Conservation (phyloP, 768 basidiomycete species). For the Chalciporus chontae region DNA sequence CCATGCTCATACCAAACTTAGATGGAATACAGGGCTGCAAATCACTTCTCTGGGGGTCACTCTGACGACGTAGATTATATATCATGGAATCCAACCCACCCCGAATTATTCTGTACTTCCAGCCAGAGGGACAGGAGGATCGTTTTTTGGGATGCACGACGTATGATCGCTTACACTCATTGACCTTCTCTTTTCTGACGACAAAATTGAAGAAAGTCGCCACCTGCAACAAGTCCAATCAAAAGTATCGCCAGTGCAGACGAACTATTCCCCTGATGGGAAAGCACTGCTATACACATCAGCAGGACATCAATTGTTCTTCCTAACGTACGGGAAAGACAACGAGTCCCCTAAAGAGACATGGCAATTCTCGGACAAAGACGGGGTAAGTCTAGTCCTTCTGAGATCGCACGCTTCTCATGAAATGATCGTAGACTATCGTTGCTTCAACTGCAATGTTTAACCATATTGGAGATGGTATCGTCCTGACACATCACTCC, state of each 20-base stretch:
- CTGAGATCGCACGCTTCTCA: background rate
- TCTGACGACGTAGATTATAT: constrained; percentile 78
- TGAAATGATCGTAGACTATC: constrained; percentile 34
- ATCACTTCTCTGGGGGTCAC: constrained; percentile 66
- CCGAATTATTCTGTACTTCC: constrained; percentile 78
- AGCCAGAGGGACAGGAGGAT: constrained; percentile 72
- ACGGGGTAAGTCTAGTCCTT: constrained; percentile 12
- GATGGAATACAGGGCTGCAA: constrained; percentile 70
- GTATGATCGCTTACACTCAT: constrained; percentile 38
- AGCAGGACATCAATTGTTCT: constrained; percentile 56
- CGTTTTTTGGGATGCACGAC: constrained; percentile 83
- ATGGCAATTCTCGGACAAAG: constrained; percentile 40
- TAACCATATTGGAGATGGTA: constrained; percentile 70
- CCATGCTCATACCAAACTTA: constrained; percentile 22
- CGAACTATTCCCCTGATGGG: constrained; percentile 72
- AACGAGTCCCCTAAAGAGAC: constrained; percentile 49
- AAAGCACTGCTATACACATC: constrained; percentile 61
- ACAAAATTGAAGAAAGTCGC: constrained; percentile 55
- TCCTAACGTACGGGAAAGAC: constrained; percentile 55
- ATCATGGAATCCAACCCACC: constrained; percentile 83
- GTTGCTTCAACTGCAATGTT: constrained; percentile 66
- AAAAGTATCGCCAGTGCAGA: constrained; percentile 61
- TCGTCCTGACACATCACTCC: constrained; percentile 61
- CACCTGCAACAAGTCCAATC: constrained; percentile 55
- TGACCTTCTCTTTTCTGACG: constrained; percentile 6